These are phyloP conservation scores for Paramecium caudatum DNA, from an alignment of 73 alveolate genomes.

Conservation along the genomic window DNA sequence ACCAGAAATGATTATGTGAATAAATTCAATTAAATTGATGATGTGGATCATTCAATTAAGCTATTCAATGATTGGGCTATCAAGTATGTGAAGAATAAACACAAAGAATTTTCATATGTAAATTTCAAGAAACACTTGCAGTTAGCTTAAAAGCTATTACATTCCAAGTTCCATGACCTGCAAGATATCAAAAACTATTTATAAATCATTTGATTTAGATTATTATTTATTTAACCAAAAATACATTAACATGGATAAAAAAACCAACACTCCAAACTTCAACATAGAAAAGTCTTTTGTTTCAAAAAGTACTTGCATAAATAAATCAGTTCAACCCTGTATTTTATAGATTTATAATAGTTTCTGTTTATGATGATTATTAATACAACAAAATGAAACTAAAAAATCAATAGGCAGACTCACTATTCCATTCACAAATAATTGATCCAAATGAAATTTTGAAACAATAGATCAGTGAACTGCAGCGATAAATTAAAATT, in stretches of 20 bases:
- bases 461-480: background rate
- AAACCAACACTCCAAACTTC: background rate
- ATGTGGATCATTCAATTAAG: background rate
- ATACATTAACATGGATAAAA: constrained; percentile 1
- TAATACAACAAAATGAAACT: background rate
- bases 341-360: background rate
- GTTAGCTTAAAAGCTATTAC: too few species aligned
- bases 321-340: background rate
- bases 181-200: too few species aligned
- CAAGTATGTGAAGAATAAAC: constrained; percentile 31
- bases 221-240: background rate
- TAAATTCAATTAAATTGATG: constrained; percentile 4
- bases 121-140: too few species aligned
- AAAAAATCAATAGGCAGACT: background rate
- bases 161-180: too few species aligned
- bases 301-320: background rate
- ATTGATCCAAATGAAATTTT: background rate
- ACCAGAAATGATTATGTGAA: background rate
- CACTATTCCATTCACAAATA: background rate
- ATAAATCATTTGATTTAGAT: too few species aligned
- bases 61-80: constrained; percentile 11
- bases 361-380: constrained; percentile 25
- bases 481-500: background rate
- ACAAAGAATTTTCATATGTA: constrained; percentile 55
- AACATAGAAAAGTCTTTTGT: background rate